Conservation (phyloP, 2,329 filamentous ascomycete species). For the Coleophoma cylindrospora region DNA sequence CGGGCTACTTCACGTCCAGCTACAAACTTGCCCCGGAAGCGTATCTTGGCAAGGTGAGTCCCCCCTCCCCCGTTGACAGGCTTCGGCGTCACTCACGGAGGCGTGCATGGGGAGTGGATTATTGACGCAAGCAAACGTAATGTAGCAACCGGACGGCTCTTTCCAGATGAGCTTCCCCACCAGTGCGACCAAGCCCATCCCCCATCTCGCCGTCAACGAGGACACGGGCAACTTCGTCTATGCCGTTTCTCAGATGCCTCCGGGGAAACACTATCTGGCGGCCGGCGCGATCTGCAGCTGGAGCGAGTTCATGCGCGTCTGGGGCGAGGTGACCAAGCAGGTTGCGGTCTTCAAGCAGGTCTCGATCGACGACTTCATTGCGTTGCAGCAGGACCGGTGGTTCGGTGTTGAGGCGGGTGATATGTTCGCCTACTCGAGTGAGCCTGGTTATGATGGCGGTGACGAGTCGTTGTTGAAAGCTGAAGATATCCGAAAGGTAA, state of each 20-base stretch:
- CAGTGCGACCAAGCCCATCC: slow-evolving; percentile 29
- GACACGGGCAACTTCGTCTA: slow-evolving; percentile 44
- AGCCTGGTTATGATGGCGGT: slow-evolving; percentile 28
- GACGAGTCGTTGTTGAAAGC: slow-evolving; percentile 19
- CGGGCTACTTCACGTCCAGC: slow-evolving; percentile 32
- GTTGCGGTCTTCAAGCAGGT: slow-evolving; percentile 4
- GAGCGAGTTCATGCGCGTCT: slow-evolving; percentile 4
- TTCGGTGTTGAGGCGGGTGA: slow-evolving; percentile 21
- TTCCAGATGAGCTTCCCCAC: slow-evolving; percentile 44
- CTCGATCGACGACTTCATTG: slow-evolving; percentile 13
- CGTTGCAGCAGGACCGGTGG: slow-evolving; percentile 12
- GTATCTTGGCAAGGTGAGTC: slow-evolving; percentile 40
- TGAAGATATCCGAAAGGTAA: slow-evolving; percentile 3
- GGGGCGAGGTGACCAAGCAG: slow-evolving; percentile 4
- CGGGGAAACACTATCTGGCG: slow-evolving; percentile 44
- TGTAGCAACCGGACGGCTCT: slow-evolving; percentile 28
- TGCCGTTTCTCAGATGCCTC: slow-evolving; percentile 43
- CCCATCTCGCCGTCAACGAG: slow-evolving; percentile 40
- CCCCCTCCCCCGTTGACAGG: background rate
- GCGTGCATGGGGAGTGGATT: background rate
- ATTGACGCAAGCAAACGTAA: background rate
- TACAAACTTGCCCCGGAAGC: slow-evolving; percentile 39
- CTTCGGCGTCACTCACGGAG: background rate
- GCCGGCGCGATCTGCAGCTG: slow-evolving; percentile 28
- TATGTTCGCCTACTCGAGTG: slow-evolving; percentile 15